Evolutionary conservation across 306 rosid species (phyloP), one percentile per base, ranked within the genome.

Genomic region (Quercus mongolica): DNA sequence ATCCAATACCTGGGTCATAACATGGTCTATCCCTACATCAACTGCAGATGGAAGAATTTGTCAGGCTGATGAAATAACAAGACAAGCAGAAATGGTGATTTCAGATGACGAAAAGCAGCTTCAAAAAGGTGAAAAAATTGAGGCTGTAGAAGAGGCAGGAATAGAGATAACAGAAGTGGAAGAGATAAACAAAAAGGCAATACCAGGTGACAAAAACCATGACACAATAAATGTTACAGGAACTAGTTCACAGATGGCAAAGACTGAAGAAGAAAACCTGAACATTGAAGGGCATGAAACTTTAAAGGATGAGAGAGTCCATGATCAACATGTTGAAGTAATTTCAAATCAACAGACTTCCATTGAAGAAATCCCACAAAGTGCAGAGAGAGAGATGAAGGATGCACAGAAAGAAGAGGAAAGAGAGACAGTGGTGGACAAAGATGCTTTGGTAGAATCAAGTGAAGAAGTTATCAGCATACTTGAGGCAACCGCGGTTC

Each of bases 241-340:
- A 76, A 17, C 23, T 15, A 75, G 67, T 74, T 75, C 74, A 23
- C 56, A 15, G 44, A 54, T 67, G 38, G 49, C n/a, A 14, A 25
- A 59, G 14, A 41, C 51, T 77, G 83, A 69, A 76, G 80, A 82
- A 52, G 46, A 41, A 41, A 41, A 8, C 46, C 51, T 69, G 28
- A 33, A 63, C 25, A 56, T 76, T 71, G 81, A 71, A 61, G 61
- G 25, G 64, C 76, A 56, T 71, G 75, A 82, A 31, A 49, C 65
- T 55, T 31, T 74, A 17, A 76, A n/a, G 4, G 75, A 80, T 41
- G 69, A 77, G 49, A 54, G 73, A 56, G 19, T 13, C 41, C 41
- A 30, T 70, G 82, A 82, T 56, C 80, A 79, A 44, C 71, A 83
- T 38, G 76, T 73, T 23, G 74, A 79, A 79, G 78, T 62, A 19